A percentile compares a stretch with the other conserved stretches of the same genome.
Conservation (phyloP, 169 alveolate genomes). For the Eimeria praecox region DNA sequence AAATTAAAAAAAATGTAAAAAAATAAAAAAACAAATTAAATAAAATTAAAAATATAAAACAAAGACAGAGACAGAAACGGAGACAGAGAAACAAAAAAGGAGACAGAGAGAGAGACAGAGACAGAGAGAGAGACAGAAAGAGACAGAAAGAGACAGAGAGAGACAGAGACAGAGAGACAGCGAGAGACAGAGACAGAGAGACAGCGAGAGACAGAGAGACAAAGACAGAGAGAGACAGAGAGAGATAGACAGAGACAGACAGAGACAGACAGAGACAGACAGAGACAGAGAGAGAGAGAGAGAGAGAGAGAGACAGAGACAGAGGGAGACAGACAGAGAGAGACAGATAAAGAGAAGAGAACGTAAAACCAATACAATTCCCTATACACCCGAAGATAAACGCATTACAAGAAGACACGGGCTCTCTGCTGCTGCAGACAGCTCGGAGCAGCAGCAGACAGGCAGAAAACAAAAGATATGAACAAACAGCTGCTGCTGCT, state of each 20-base stretch:
- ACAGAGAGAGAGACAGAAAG: background rate
- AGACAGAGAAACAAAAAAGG: background rate
- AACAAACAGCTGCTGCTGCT: too few species aligned
- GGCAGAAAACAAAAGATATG: too few species aligned
- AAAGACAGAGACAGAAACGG: background rate
- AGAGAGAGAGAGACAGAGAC: background rate
- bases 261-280: background rate
- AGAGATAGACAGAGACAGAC: background rate
- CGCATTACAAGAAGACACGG: too few species aligned
- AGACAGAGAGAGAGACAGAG: background rate
- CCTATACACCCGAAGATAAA: too few species aligned
- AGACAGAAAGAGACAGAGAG: background rate
- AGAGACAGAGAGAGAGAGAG: background rate
- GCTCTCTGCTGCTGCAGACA: too few species aligned
- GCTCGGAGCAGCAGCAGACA: too few species aligned
- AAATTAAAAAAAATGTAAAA: background rate
- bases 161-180: background rate
- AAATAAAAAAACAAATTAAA: background rate
- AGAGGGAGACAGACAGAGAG: too few species aligned
- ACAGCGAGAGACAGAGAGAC: too few species aligned
- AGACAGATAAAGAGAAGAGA: slow-evolving; percentile 49
- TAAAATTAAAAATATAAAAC: background rate
- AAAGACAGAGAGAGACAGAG: too few species aligned
- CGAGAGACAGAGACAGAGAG: too few species aligned
- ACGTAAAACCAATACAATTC: too few species aligned